A percentile compares a stretch with the other conserved stretches of the same genome.
phyloP scores from a whole-genome alignment of 2,329 filamentous ascomycete genomes.

The Penicillium sp. region DNA sequence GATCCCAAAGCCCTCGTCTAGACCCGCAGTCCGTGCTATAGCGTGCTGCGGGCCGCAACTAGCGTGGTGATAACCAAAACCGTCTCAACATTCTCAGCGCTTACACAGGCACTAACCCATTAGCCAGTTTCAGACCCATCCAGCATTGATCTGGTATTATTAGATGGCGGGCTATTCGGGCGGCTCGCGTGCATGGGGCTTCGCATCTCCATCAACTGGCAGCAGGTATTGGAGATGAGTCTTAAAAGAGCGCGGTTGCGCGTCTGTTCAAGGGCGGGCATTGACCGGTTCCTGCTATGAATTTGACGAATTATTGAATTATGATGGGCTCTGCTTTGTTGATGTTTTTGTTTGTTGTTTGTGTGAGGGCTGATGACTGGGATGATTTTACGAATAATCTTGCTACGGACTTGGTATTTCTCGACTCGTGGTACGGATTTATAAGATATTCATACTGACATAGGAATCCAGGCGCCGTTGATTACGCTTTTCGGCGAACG shows the following conservation, averaged over 20 bases:
- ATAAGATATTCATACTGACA: neutral
- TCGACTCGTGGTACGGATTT: neutral
- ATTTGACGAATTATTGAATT: constrained; percentile 1
- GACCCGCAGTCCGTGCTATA: constrained; percentile 9
- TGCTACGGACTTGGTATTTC: constrained; percentile 40
- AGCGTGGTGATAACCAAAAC: constrained; percentile 6
- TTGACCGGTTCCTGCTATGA: neutral
- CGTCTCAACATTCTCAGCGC: constrained; percentile 9
- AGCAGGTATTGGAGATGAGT: neutral
- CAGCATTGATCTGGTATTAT: neutral
- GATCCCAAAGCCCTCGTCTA: neutral
- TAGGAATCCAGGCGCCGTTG: constrained; percentile 32
- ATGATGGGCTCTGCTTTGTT: constrained; percentile 7
- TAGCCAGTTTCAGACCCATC: constrained; percentile 10
- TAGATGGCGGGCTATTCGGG: neutral
- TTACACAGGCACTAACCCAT: constrained; percentile 12
- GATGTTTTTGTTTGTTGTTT: constrained; percentile 20
- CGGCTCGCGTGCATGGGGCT: neutral
- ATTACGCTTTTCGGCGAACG: constrained; percentile 50
- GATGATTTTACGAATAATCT: constrained; percentile 45
- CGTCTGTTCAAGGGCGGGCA: neutral
- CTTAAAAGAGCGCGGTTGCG: neutral
- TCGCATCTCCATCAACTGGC: no score
- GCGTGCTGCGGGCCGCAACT: constrained; percentile 13
- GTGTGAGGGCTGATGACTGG: constrained; percentile 32